These are phyloP conservation scores for Chalciporus pseudorubinellus DNA, from an alignment of 768 basidiomycete species.

Conservation along the genomic window DNA sequence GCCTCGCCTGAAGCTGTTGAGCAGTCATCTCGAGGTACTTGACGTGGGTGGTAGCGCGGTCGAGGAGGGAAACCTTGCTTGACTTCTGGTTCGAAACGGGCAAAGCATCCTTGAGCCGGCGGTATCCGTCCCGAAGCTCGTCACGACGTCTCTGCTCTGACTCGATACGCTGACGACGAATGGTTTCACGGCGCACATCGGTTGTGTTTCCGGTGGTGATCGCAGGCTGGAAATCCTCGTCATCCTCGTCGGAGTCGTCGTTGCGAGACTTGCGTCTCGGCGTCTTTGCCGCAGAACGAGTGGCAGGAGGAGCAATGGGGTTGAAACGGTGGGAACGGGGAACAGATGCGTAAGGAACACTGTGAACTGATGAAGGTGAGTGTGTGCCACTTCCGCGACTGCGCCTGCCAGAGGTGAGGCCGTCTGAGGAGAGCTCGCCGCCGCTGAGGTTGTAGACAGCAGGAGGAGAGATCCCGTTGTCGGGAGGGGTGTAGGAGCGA, in stretches of 20 bases:
- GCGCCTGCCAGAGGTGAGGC: constrained; percentile 58
- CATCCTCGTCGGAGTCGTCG: constrained; percentile 70
- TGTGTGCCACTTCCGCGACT: constrained; percentile 70
- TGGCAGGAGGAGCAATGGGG: constrained; percentile 56
- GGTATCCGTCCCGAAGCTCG: constrained; percentile 90
- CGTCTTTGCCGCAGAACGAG: constrained; percentile 53
- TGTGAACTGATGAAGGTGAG: constrained; percentile 47
- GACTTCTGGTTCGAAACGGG: constrained; percentile 90
- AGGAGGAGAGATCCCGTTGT: constrained; percentile 67
- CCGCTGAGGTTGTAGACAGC: constrained; percentile 68
- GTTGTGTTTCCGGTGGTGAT: constrained; percentile 42
- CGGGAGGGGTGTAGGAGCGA: constrained; percentile 69
- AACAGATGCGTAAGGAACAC: constrained; percentile 56
- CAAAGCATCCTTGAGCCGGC: constrained; percentile 85
- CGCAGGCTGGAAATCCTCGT: constrained; percentile 70
- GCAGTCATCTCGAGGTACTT: constrained; percentile 82
- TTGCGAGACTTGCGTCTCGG: constrained; percentile 47
- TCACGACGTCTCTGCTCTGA: constrained; percentile 90
- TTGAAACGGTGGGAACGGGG: constrained; percentile 79
- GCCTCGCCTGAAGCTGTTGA: constrained; percentile 68
- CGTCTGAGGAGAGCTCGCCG: constrained; percentile 74
- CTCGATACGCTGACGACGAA: constrained; percentile 90
- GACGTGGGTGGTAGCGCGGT: constrained; percentile 86
- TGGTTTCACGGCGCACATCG: constrained; percentile 83
- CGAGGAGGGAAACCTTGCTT: constrained; percentile 87